A percentile compares a stretch with the other conserved stretches of the same genome.
Evolutionary conservation across 2,329 filamentous ascomycete species (phyloP).

Genomic region (Neurospora sp.): DNA sequence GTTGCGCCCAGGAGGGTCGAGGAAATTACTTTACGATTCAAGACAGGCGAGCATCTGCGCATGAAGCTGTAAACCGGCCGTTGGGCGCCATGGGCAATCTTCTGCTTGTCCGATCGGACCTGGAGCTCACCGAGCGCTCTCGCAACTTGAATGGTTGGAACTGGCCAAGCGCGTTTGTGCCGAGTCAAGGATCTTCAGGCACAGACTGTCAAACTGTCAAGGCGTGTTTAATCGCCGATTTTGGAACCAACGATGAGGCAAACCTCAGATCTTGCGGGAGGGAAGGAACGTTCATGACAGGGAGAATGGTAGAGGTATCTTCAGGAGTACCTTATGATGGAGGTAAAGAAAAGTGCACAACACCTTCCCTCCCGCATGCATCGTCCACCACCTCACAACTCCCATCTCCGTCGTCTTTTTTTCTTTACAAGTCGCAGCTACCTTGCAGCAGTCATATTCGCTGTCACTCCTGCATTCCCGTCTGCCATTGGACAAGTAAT

Average conservation of each 20-base stretch:
- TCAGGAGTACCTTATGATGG: background rate
- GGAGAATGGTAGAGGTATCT: background rate
- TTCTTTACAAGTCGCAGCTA: background rate
- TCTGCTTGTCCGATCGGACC: background rate
- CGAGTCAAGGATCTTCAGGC: background rate
- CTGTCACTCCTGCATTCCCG: background rate
- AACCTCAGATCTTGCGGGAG: background rate
- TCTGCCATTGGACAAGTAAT: background rate
- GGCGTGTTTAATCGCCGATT: background rate
- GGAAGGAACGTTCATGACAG: background rate
- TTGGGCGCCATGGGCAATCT: background rate
- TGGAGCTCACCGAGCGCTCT: background rate
- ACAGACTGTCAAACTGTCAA: slow-evolving; percentile 1
- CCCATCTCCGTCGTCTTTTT: background rate
- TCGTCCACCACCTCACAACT: background rate
- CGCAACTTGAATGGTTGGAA: background rate
- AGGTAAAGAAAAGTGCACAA: background rate
- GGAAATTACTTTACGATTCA: background rate
- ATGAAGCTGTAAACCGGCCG: background rate
- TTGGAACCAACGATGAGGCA: background rate
- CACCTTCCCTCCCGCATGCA: background rate
- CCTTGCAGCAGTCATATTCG: background rate
- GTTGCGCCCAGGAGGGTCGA: background rate
- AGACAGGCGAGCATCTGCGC: background rate
- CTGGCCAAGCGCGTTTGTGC: background rate